Evolutionary conservation across 148 eudicot genomes (phyloP), one percentile per base, ranked within the genome.

Genomic region (Limonium bicolor): DNA sequence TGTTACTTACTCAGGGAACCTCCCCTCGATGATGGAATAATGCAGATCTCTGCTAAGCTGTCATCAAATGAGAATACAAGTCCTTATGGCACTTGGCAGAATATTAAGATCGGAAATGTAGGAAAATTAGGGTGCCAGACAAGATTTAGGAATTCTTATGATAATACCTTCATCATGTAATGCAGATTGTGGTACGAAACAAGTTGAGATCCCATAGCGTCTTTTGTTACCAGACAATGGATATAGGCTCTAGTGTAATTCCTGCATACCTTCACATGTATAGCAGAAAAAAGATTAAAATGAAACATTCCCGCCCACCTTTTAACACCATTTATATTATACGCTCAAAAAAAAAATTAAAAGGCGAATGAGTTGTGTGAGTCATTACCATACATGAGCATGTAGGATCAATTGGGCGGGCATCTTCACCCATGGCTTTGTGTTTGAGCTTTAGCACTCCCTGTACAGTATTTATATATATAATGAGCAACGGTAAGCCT

Each of bases 181-280:
- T 62, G 71, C 41, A 87, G 42, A 56, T 87, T 87, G 72, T 87
- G 96, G 63, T 78, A 87, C 2, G 96, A 87, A 28, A 87, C 60
- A 59, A 87, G 94, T 57, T 87, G 94, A 60, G 94, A 82, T 34
- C 96, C 96, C 94, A 87, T 79, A 3, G 90, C 90, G 53, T 87
- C 94, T 70, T 82, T 87, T 4, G 96, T 87, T 29, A 82, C 96
- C 45, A 79, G 90, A 65, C 85, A 76, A 46, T 87, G 94, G 47
- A 87, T 63, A 38, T 78, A 87, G 8, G 96, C 94, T 55, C 96
- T 82, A 4, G 82, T 68, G 55, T 76, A 87, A 35, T 49, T 87
- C 73, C 82, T 74, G 70, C 94, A 82, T 14, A 79, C 90, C 96
- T 82, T 44, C 7, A 35, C 26, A 33, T 24, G 48, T 41, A 11